These are phyloP conservation scores for Camelina laxa DNA, from an alignment of 345 rosid genomes.

Conservation along the genomic window DNA sequence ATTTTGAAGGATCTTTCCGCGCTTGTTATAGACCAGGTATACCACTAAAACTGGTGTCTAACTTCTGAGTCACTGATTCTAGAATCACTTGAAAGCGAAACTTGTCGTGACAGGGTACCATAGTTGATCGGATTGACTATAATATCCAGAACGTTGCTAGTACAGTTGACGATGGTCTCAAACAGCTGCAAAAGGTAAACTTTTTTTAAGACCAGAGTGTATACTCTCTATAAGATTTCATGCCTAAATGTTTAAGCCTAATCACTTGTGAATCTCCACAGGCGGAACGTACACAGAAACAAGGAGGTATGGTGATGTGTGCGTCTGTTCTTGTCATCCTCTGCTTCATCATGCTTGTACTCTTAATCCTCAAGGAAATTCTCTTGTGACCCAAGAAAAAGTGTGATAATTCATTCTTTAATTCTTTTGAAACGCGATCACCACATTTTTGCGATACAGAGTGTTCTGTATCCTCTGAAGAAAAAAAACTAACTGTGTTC, in stretches of 20 bases:
- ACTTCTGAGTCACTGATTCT: conserved; percentile 14
- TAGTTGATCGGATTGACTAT: conserved; percentile 95
- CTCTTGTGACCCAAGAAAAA: conserved; percentile 55
- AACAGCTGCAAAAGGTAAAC: conserved; percentile 83
- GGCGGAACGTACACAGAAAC: conserved; percentile 95
- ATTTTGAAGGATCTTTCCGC: conserved; percentile 97
- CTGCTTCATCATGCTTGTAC: conserved; percentile 92
- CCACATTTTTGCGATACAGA: conserved; percentile 23
- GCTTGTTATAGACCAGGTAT: conserved; percentile 98
- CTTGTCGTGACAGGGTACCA: conserved; percentile 70
- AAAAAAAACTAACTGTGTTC: conserved; percentile 2
- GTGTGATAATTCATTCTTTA: conserved; percentile 20
- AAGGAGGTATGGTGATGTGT: conserved; percentile 97
- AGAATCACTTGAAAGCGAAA: not conserved
- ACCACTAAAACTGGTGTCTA: not conserved
- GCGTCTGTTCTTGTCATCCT: conserved; percentile 84
- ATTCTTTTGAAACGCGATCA: conserved; percentile 18
- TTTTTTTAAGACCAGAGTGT: not conserved
- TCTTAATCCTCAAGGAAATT: conserved; percentile 80
- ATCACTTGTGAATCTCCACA: conserved; percentile 43
- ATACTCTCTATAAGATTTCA: not conserved
- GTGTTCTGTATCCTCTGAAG: conserved; percentile 18
- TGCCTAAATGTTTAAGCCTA: not conserved
- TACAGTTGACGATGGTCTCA: conserved; percentile 89
- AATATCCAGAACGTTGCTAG: conserved; percentile 90